Percentiles rank a stretch among this genome's conserved stretches.
These are phyloP conservation scores for Coemansia aciculifera DNA, from an alignment of 192 early-diverging fungal genomes.

Conservation along the genomic window DNA sequence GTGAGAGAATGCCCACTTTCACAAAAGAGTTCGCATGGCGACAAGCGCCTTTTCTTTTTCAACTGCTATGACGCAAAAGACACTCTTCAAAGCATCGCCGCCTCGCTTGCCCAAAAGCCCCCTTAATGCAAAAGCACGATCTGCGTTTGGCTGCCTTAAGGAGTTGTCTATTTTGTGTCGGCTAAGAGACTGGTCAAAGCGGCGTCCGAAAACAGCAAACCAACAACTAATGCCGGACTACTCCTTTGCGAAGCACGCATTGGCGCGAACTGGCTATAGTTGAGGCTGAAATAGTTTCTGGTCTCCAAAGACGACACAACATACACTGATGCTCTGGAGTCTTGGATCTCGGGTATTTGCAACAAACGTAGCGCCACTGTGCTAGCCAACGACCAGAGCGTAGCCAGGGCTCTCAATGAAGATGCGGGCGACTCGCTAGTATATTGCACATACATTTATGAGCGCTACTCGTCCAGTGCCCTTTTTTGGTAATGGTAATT, in stretches of 20 bases:
- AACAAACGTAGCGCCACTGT: neutral
- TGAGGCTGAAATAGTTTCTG: constrained; percentile 24
- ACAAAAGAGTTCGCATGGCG: no score
- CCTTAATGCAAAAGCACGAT: no score
- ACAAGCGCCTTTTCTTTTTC: no score
- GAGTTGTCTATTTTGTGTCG: no score
- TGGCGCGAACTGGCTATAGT: constrained; percentile 14
- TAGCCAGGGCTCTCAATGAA: neutral
- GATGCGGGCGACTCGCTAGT: constrained; percentile 3
- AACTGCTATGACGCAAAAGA: no score
- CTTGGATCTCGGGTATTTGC: constrained; percentile 3
- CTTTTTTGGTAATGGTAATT: neutral
- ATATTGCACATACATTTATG: constrained; percentile 21
- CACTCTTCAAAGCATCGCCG: no score
- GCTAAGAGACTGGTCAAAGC: no score
- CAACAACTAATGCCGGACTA: neutral
- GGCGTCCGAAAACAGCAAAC: no score
- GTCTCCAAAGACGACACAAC: constrained; percentile 9
- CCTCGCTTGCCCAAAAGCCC: no score
- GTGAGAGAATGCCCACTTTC: no score
- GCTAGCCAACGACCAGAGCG: neutral
- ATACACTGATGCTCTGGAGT: constrained; percentile 1
- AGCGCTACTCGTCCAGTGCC: constrained; percentile 2
- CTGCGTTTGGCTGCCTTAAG: no score
- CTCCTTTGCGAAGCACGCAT: constrained; percentile 10